A percentile compares a stretch with the other conserved stretches of the same genome.
phyloP scores from a whole-genome alignment of 2,329 filamentous ascomycete genomes.

The Xylariomycetidae sp. region DNA sequence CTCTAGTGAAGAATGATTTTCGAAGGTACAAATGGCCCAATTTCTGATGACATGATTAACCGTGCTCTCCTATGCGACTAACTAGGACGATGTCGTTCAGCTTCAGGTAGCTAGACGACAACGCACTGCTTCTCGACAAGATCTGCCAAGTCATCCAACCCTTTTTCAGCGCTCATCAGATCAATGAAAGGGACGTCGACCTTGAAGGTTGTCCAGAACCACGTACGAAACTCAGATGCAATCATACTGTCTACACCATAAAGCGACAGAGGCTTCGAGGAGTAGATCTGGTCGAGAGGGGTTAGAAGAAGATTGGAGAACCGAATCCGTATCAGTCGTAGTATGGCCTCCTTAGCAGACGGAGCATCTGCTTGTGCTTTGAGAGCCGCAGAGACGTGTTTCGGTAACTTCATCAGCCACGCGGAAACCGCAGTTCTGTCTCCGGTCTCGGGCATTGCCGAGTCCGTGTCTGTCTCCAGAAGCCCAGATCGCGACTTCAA shows the following conservation, averaged over 20 bases:
- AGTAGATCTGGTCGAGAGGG: constrained; percentile 10
- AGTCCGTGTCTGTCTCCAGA: too few species aligned
- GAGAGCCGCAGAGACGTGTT: neutral
- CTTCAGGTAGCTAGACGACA: too few species aligned
- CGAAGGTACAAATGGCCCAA: too few species aligned
- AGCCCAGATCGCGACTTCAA: too few species aligned
- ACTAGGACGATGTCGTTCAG: too few species aligned
- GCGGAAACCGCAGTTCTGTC: neutral
- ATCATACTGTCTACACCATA: constrained; percentile 33
- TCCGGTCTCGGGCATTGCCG: constrained; percentile 13
- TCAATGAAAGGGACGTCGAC: constrained; percentile 29
- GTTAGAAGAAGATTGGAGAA: constrained; percentile 13
- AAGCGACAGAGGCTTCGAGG: constrained; percentile 9
- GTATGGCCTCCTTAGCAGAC: constrained; percentile 15
- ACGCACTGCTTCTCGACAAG: too few species aligned
- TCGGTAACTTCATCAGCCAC: neutral
- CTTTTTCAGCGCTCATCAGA: constrained; percentile 11
- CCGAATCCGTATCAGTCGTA: constrained; percentile 3
- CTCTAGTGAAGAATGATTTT: too few species aligned
- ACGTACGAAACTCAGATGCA: constrained; percentile 29
- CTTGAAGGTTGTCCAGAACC: constrained; percentile 26
- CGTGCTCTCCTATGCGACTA: too few species aligned
- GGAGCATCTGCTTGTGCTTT: constrained; percentile 1
- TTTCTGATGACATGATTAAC: too few species aligned
- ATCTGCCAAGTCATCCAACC: too few species aligned